phyloP scores from a whole-genome alignment of 2,329 filamentous ascomycete genomes.

The Coleophoma crateriformis region DNA sequence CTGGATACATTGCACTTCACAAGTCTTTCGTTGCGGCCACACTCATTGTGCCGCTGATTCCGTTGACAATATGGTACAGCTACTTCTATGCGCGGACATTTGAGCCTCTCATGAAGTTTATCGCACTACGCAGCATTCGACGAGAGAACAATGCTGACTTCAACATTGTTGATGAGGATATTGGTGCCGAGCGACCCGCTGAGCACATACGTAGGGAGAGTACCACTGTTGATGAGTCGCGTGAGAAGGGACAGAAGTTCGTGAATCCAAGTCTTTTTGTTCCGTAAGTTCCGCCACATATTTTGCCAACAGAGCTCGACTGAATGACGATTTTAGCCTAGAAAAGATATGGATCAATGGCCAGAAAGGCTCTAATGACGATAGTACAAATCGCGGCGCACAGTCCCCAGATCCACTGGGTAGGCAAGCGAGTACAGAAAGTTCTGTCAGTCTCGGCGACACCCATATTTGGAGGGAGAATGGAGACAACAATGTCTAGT shows the following conservation, averaged over 20 bases:
- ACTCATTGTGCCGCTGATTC: slow-evolving; percentile 69
- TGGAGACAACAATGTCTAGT: slow-evolving; percentile 25
- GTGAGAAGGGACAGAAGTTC: slow-evolving; percentile 65
- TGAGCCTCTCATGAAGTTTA: slow-evolving; percentile 85
- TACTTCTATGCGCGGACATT: slow-evolving; percentile 78
- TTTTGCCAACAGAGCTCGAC: not conserved
- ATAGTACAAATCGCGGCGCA: slow-evolving; percentile 10
- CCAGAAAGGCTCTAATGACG: slow-evolving; percentile 9
- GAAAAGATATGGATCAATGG: slow-evolving; percentile 60
- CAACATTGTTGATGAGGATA: slow-evolving; percentile 35
- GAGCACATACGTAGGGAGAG: slow-evolving; percentile 17
- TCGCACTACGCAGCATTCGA: slow-evolving; percentile 81
- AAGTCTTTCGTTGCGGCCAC: slow-evolving; percentile 68
- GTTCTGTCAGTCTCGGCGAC: slow-evolving; percentile 42
- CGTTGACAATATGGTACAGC: slow-evolving; percentile 82
- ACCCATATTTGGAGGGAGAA: slow-evolving; percentile 43
- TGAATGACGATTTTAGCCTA: slow-evolving; percentile 39
- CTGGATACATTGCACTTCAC: slow-evolving; percentile 74
- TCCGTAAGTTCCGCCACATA: slow-evolving; percentile 44
- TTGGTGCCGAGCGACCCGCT: slow-evolving; percentile 17
- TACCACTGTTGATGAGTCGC: slow-evolving; percentile 67
- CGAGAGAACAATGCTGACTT: slow-evolving; percentile 47
- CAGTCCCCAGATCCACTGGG: slow-evolving; percentile 4
- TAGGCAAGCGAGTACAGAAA: slow-evolving; percentile 32
- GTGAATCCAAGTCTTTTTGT: slow-evolving; percentile 69